Evolutionary conservation across 768 basidiomycete species (phyloP).

Genomic region (Rhizopogon vinicolor): DNA sequence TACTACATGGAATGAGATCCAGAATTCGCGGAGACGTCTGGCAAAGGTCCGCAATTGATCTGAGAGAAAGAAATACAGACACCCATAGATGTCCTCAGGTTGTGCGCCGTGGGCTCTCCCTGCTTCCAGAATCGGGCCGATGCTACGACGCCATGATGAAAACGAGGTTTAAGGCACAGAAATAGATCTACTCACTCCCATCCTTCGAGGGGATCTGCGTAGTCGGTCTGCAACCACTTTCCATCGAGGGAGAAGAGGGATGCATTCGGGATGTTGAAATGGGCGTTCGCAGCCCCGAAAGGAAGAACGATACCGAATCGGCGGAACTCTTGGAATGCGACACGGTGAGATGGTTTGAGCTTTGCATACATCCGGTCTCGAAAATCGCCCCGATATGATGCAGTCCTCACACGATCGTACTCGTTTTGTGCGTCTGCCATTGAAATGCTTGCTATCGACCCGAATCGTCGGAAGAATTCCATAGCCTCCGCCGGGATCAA

Average conservation of each 20-base stretch:
- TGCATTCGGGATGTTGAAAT: conserved; percentile 39
- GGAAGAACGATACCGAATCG: conserved; percentile 42
- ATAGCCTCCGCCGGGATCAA: conserved; percentile 4
- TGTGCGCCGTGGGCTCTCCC: conserved; percentile 36
- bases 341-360: conserved; percentile 41
- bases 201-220: conserved; percentile 41
- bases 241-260: conserved; percentile 42
- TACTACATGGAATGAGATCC: conserved; percentile 29
- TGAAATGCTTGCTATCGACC: background rate
- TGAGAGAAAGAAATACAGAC: conserved; percentile 42
- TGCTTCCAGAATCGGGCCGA: conserved; percentile 32
- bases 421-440: conserved; percentile 23
- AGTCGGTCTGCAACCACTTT: conserved; percentile 37
- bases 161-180: background rate
- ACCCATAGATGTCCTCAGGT: conserved; percentile 44
- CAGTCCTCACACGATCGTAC: conserved; percentile 28
- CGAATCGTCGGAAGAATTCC: background rate
- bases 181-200: conserved; percentile 39
- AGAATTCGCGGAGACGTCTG: conserved; percentile 26
- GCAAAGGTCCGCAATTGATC: conserved; percentile 37
- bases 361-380: conserved; percentile 35
- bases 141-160: conserved; percentile 18
- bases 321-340: conserved; percentile 36
- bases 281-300: conserved; percentile 36
- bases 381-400: conserved; percentile 35